These are phyloP conservation scores for Fusarium anthophilum DNA, from an alignment of 2,329 filamentous ascomycete species.

Conservation along the genomic window DNA sequence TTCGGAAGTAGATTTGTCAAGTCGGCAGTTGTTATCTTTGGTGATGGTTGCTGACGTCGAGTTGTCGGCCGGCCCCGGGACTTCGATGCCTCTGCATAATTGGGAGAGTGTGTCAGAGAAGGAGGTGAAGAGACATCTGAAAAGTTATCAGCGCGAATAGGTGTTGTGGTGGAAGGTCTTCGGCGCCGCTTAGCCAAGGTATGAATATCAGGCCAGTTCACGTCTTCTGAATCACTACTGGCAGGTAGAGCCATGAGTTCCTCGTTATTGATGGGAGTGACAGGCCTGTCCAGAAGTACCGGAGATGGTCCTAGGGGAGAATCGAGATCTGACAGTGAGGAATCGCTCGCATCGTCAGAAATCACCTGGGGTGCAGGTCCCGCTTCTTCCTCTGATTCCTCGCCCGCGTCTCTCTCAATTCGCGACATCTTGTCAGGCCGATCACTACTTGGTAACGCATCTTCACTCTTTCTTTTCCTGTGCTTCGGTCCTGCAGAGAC, in stretches of 20 bases:
- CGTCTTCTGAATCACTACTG: conserved; percentile 61
- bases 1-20: conserved; percentile 64
- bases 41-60: conserved; percentile 50
- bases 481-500: conserved; percentile 46
- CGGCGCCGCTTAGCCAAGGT: conserved; percentile 59
- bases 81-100: conserved; percentile 51
- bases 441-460: conserved; percentile 51
- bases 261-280: conserved; percentile 58
- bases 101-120: conserved; percentile 73
- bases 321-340: conserved; percentile 50
- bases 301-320: conserved; percentile 49
- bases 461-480: conserved; percentile 67
- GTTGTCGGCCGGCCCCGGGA: conserved; percentile 45
- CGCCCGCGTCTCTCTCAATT: conserved; percentile 35
- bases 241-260: conserved; percentile 64
- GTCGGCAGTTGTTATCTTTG: conserved; percentile 63
- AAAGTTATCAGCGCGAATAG: conserved; percentile 51
- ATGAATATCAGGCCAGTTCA: conserved; percentile 63
- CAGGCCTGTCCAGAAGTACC: conserved; percentile 43
- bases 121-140: conserved; percentile 71
- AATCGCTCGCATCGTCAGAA: conserved; percentile 47
- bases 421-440: conserved; percentile 51
- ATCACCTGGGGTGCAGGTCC: conserved; percentile 7
- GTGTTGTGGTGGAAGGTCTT: conserved; percentile 50
- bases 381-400: conserved; percentile 25